A percentile compares a stretch with the other conserved stretches of the same genome.
Evolutionary conservation across 768 basidiomycete species (phyloP).

Genomic region (Termitomyces heimii): DNA sequence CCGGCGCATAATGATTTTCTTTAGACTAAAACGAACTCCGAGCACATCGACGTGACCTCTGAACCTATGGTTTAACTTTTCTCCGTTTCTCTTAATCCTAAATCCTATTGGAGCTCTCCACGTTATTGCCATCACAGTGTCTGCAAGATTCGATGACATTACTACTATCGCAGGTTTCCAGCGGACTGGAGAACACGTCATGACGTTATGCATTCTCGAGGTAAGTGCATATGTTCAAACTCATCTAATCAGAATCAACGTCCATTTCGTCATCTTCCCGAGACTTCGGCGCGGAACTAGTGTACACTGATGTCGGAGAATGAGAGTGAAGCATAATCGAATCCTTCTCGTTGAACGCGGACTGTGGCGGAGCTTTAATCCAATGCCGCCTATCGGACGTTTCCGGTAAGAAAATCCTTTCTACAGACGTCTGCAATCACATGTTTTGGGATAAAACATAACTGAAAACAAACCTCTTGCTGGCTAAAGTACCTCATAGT

Average conservation of each 20-base stretch:
- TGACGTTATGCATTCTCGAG: background rate
- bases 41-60: too few species aligned
- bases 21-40: background rate
- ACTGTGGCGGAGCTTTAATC: background rate
- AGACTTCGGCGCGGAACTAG: background rate
- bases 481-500: background rate
- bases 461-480: background rate
- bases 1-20: background rate
- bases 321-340: background rate
- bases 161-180: background rate
- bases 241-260: background rate
- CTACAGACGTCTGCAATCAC: background rate
- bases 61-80: background rate
- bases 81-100: background rate
- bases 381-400: background rate
- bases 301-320: background rate
- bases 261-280: background rate
- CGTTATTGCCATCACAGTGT: background rate
- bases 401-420: background rate
- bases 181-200: background rate
- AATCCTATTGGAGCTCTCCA: background rate
- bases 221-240: background rate
- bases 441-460: background rate
- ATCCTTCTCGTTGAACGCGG: background rate
- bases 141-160: background rate